Evolutionary conservation across 495 filamentous ascomycete species (phyloP).

Genomic region (Alectoria sarmentosa): DNA sequence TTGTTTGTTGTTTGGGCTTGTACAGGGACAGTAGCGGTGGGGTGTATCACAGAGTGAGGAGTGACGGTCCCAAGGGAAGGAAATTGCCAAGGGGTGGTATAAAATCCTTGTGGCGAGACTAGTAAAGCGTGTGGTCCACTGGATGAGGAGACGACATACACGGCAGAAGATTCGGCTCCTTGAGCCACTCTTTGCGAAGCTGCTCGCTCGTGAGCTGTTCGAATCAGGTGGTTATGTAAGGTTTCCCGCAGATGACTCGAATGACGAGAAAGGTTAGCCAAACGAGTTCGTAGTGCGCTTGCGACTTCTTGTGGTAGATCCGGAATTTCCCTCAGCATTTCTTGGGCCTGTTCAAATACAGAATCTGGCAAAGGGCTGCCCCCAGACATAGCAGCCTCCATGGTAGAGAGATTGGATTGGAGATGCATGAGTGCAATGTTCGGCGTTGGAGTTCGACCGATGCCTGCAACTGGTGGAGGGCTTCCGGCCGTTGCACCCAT

Average conservation of each 20-base stretch:
- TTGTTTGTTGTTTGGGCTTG: slow-evolving; percentile 29
- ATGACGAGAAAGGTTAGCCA: slow-evolving; percentile 16
- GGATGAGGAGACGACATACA: slow-evolving; percentile 57
- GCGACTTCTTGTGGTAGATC: slow-evolving; percentile 9
- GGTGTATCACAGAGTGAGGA: slow-evolving; percentile 4
- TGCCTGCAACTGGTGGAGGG: not conserved
- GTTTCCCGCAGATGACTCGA: slow-evolving; percentile 10
- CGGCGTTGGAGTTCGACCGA: not conserved
- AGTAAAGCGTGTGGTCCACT: slow-evolving; percentile 53
- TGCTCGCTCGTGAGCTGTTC: slow-evolving; percentile 20
- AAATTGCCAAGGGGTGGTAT: slow-evolving; percentile 35
- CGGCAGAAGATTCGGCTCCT: slow-evolving; percentile 33
- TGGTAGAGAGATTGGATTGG: slow-evolving; percentile 17
- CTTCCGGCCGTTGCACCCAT: not conserved
- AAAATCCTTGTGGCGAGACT: slow-evolving; percentile 41
- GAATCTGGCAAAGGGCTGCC: slow-evolving; percentile 26
- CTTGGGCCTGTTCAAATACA: slow-evolving; percentile 22
- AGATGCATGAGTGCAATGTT: slow-evolving; percentile 14
- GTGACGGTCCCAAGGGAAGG: slow-evolving; percentile 7
- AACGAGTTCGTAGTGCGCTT: slow-evolving; percentile 6
- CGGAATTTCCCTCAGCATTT: slow-evolving; percentile 17
- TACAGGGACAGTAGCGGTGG: slow-evolving; percentile 11
- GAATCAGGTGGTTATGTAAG: slow-evolving; percentile 1
- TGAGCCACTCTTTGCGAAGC: slow-evolving; percentile 15
- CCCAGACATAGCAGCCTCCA: slow-evolving; percentile 18